phyloP scores from a whole-genome alignment of 2,329 filamentous ascomycete genomes.

The Fusarium avenaceum region DNA sequence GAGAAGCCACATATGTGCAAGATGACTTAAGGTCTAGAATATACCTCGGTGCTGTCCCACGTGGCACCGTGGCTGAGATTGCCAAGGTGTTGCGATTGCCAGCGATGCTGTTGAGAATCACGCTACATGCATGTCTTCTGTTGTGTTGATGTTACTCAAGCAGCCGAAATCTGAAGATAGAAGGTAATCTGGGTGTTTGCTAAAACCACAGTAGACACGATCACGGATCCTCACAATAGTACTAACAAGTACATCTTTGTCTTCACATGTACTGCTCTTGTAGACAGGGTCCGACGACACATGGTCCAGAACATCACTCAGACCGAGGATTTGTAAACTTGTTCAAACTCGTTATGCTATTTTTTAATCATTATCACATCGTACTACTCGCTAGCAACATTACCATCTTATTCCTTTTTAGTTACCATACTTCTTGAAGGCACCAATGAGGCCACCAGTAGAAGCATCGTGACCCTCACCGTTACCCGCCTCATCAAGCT shows the following conservation, averaged over 20 bases:
- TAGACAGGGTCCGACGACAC: not conserved
- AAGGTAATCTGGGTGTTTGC: not conserved
- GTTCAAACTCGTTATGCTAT: constrained; percentile 31
- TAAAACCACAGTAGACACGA: not conserved
- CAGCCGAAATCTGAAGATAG: constrained; percentile 5
- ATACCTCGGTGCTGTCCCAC: constrained; percentile 23
- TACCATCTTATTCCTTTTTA: constrained; percentile 52
- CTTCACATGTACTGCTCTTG: not conserved
- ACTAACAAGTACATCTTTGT: not conserved
- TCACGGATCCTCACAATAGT: not conserved
- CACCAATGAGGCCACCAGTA: constrained; percentile 89
- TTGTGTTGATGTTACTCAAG: not conserved
- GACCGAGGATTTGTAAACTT: constrained; percentile 7
- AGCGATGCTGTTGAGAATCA: constrained; percentile 14
- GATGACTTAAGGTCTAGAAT: not conserved
- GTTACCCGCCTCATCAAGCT: constrained; percentile 84
- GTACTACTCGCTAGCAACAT: constrained; percentile 24
- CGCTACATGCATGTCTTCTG: constrained; percentile 14
- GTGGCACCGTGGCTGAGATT: constrained; percentile 6
- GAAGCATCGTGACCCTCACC: constrained; percentile 84
- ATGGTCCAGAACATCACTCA: not conserved
- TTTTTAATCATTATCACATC: constrained; percentile 40
- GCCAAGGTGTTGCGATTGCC: constrained; percentile 15
- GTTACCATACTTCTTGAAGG: constrained; percentile 83
- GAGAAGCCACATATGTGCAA: not conserved